Evolutionary conservation across 2,329 filamentous ascomycete species (phyloP).

Genomic region (Colletotrichum lentis): DNA sequence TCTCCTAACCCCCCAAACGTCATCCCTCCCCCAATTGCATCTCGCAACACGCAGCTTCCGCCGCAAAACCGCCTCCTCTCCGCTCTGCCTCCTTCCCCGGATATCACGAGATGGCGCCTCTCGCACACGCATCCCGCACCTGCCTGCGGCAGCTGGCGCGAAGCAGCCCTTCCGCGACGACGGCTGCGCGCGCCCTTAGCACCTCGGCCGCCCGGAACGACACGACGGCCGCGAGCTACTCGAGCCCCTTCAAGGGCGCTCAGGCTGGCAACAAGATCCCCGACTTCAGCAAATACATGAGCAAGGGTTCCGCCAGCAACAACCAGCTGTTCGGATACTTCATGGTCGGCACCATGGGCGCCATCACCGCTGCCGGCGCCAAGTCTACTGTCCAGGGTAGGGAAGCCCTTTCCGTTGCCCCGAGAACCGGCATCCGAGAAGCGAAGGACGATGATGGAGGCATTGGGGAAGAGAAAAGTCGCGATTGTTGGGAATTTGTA

Average conservation of each 20-base stretch:
- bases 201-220: slow-evolving; percentile 60
- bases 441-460: not conserved
- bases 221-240: slow-evolving; percentile 58
- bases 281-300: slow-evolving; percentile 87
- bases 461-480: too few relatives aligned
- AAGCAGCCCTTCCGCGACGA: slow-evolving; percentile 49
- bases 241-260: slow-evolving; percentile 71
- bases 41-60: slow-evolving; percentile 25
- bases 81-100: slow-evolving; percentile 29
- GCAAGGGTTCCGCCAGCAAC: slow-evolving; percentile 69
- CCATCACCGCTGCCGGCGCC: slow-evolving; percentile 89
- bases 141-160: slow-evolving; percentile 68
- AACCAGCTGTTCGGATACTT: slow-evolving; percentile 97
- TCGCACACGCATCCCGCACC: slow-evolving; percentile 73
- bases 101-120: slow-evolving; percentile 67
- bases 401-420: slow-evolving; percentile 47
- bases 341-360: slow-evolving; percentile 96
- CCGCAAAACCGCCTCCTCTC: slow-evolving; percentile 29
- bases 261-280: slow-evolving; percentile 76
- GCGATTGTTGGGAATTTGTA: slow-evolving; percentile 10
- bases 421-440: not conserved
- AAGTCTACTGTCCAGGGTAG: slow-evolving; percentile 98
- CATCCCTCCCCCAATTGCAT: slow-evolving; percentile 39
- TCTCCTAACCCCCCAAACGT: slow-evolving; percentile 36
- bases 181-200: slow-evolving; percentile 63